Evolutionary conservation across 2,329 filamentous ascomycete species (phyloP), one percentile per base, ranked within the genome.

Genomic region (Scytalidium lignicola): DNA sequence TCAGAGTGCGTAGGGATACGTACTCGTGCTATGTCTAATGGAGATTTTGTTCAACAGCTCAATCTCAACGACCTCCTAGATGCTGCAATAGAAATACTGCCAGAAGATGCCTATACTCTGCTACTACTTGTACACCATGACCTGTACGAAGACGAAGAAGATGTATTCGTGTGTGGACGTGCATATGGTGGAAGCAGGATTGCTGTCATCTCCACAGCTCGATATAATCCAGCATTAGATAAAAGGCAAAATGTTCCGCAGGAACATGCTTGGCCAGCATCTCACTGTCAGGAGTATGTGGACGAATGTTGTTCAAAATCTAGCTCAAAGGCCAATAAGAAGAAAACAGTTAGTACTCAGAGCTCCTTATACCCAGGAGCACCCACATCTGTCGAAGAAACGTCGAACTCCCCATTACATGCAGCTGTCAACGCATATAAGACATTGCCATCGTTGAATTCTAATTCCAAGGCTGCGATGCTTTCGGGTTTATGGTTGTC

Each of bases 261-360:
- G 20, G 58, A 61, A 1, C 83, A 88, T 62, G 73, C 74, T 53
- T 88, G 83, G 85, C 83, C 83, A 0, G 70, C 75, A 3, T 79
- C 76, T 5, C 84, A 87, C 62, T 87, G 83, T 57, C 67, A 65
- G 32, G 54, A 55, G 0, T 83, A 77, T 51, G 63, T 82, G 0
- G 66, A 75, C 2, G 49, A 49, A 0, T 53, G 70, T 6, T 74
- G 70, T 51, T 54, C 32, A 13, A 41, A 3, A 54, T 23, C n/a
- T 46, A 56, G 41, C 50, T 52, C 54, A n/a, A 43, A 44, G 40
- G 32, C 43, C 10, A 19, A 26, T 23, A 5, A 13, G 28, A 20
- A 51, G 22, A 47, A 55, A 29, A 41, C 42, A 7, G n/a, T 4
- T 45, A 49, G 51, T 52, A 47, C 58, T 50, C n/a, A 62, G 12